Conservation (phyloP, 805 yeast species). For the Metschnikowia aberdeeniae region DNA sequence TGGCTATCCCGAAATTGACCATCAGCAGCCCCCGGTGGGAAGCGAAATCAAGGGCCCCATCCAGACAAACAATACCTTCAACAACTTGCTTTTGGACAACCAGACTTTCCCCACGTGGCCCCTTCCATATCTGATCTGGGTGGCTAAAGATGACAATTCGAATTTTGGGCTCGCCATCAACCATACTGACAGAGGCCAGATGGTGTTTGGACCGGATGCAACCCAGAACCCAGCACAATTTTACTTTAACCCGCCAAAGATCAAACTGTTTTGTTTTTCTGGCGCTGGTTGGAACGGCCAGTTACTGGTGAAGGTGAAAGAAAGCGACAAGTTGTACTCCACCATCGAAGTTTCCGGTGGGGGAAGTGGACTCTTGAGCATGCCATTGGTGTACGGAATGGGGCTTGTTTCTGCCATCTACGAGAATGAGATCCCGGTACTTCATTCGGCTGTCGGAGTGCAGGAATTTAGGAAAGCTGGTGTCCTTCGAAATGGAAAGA, state of each 20-base stretch:
- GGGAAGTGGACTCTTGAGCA: constrained; percentile 36
- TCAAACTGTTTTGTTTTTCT: constrained; percentile 53
- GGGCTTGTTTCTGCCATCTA: constrained; percentile 69
- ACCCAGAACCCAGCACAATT: constrained; percentile 49
- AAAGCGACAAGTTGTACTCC: constrained; percentile 32
- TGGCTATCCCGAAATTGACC: constrained; percentile 33
- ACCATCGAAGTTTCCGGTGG: constrained; percentile 19
- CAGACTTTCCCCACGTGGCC: constrained; percentile 75
- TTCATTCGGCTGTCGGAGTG: constrained; percentile 65
- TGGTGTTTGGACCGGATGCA: constrained; percentile 69
- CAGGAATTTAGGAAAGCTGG: constrained; percentile 40
- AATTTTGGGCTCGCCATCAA: constrained; percentile 65
- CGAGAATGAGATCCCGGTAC: constrained; percentile 20
- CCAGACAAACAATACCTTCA: constrained; percentile 76
- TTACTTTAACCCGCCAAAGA: constrained; percentile 65
- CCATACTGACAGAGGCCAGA: constrained; percentile 54
- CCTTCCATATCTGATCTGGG: constrained; percentile 78
- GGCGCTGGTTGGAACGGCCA: constrained; percentile 24
- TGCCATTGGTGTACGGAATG: constrained; percentile 76
- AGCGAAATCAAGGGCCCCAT: constrained; percentile 39
- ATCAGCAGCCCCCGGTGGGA: constrained; percentile 34
- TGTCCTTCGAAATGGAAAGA: constrained; percentile 23
- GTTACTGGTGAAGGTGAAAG: constrained; percentile 19
- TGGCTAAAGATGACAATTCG: constrained; percentile 41
- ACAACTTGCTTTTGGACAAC: constrained; percentile 62